Percentiles rank a stretch among this genome's conserved stretches.
Conservation (phyloP, 2,329 filamentous ascomycete genomes). For the Aureobasidium sp. region DNA sequence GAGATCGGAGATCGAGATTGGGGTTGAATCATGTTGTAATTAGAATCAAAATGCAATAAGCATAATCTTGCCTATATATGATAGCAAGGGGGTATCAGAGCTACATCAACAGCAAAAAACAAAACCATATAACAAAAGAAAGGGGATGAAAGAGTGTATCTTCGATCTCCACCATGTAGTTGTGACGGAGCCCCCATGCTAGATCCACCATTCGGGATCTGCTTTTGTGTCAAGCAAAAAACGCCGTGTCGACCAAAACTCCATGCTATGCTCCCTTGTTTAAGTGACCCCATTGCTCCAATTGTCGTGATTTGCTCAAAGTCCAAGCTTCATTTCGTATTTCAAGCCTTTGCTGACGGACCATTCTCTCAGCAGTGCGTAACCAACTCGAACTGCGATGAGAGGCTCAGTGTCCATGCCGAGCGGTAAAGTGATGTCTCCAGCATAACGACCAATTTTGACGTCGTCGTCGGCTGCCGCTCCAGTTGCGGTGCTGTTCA, state of each 20-base stretch:
- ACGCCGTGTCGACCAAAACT: background rate
- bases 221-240: background rate
- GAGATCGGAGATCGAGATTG: too few species aligned
- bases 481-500: background rate
- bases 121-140: conserved; percentile 3
- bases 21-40: background rate
- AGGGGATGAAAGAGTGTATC: background rate
- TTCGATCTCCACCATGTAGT: too few species aligned
- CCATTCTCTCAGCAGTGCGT: conserved; percentile 35
- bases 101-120: background rate
- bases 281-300: too few species aligned
- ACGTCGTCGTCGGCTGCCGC: conserved; percentile 13
- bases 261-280: background rate
- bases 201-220: background rate
- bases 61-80: background rate
- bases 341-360: background rate
- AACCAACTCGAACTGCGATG: conserved; percentile 36
- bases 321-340: background rate
- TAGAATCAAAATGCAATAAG: background rate
- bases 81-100: conserved; percentile 2
- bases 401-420: conserved; percentile 32
- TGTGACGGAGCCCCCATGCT: too few species aligned
- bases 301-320: background rate
- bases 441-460: conserved; percentile 23
- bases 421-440: conserved; percentile 34